Conservation (phyloP, 106 monocot genomes). For the Amphibolis antarctica region DNA sequence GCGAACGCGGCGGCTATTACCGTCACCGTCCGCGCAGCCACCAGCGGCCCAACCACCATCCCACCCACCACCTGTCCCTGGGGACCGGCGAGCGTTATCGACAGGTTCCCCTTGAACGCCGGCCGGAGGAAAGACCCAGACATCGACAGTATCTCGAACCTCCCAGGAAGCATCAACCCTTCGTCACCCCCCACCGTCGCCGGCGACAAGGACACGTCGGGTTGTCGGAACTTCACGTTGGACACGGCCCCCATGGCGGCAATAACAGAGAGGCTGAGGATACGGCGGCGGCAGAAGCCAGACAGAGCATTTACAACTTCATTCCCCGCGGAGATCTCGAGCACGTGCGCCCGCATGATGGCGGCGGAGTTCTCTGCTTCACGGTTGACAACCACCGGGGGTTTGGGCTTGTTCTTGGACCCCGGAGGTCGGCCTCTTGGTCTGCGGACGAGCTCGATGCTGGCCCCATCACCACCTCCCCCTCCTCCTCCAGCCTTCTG, state of each 20-base stretch:
- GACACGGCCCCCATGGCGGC: not conserved
- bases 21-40: conserved; percentile 25
- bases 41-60: conserved; percentile 31
- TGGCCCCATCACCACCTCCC: not conserved
- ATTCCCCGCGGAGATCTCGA: conserved; percentile 3
- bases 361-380: not conserved
- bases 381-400: not conserved
- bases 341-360: conserved; percentile 3
- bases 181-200: not conserved
- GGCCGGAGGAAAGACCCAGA: conserved; percentile 9
- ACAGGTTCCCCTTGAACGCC: conserved; percentile 4
- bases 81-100: conserved; percentile 34
- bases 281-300: conserved; percentile 4
- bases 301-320: not conserved
- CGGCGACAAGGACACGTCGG: not conserved
- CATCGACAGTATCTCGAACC: conserved; percentile 19
- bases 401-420: conserved; percentile 13
- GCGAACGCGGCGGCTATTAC: conserved; percentile 32
- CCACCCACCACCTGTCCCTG: conserved; percentile 64
- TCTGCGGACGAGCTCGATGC: conserved; percentile 2
- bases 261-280: not conserved
- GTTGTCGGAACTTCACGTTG: not conserved
- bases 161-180: conserved; percentile 3
- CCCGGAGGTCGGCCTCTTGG: conserved; percentile 3
- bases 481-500: not conserved